Evolutionary conservation across 768 basidiomycete species (phyloP).

Genomic region (Rhizopogon sp.): DNA sequence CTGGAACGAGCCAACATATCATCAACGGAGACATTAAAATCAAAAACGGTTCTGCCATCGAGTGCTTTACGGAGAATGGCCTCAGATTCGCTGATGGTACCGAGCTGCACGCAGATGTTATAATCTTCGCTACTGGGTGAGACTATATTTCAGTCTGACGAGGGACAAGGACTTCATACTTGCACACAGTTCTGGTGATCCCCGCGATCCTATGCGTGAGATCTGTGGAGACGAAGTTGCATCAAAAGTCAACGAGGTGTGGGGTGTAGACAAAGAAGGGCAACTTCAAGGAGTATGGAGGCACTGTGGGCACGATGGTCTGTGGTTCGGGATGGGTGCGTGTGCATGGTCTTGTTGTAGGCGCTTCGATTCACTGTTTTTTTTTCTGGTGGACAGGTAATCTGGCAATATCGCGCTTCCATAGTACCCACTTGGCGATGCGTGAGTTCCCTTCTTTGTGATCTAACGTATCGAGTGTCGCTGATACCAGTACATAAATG

Average conservation of each 20-base stretch:
- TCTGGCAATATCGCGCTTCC: constrained; percentile 19
- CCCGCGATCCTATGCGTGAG: constrained; percentile 32
- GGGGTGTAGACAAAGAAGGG: constrained; percentile 63
- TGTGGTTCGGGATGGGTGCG: constrained; percentile 25
- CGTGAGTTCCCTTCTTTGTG: constrained; percentile 16
- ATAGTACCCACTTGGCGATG: constrained; percentile 25
- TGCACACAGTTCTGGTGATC: constrained; percentile 41
- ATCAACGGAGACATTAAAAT: constrained; percentile 45
- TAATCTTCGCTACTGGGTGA: constrained; percentile 29
- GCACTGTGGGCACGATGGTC: constrained; percentile 30
- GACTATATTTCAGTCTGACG: neutral
- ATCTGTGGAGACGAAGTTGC: constrained; percentile 44
- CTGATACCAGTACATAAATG: neutral
- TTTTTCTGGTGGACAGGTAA: constrained; percentile 12
- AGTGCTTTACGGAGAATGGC: constrained; percentile 25
- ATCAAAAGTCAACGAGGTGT: constrained; percentile 42
- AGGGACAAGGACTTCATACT: neutral
- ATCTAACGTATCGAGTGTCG: neutral
- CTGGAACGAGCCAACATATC: constrained; percentile 39
- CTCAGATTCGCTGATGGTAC: constrained; percentile 26
- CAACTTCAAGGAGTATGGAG: constrained; percentile 42
- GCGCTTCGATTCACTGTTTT: neutral
- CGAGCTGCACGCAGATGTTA: constrained; percentile 26
- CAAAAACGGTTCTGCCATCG: constrained; percentile 36
- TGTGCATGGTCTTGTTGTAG: neutral